Evolutionary conservation across 177 flowering plant genomes (phyloP).

Genomic region (Telopea speciosissima): DNA sequence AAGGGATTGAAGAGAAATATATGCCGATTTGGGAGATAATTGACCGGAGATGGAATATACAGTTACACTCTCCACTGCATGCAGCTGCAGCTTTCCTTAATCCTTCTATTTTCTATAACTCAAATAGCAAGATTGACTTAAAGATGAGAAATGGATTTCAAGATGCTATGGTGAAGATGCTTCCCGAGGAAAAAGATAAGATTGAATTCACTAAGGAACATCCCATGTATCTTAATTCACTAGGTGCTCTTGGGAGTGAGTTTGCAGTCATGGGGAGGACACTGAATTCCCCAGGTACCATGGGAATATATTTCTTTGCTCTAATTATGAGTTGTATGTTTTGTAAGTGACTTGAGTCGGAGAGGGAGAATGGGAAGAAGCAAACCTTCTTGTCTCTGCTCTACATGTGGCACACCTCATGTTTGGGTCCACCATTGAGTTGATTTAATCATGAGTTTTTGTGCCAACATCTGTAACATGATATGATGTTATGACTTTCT

Average conservation of each 20-base stretch:
- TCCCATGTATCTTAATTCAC: conserved; percentile 56
- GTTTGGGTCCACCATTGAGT: background rate
- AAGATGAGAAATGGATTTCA: conserved; percentile 62
- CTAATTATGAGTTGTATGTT: background rate
- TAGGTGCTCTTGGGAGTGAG: conserved; percentile 57
- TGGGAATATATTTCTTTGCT: background rate
- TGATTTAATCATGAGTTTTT: background rate
- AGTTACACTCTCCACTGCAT: conserved; percentile 40
- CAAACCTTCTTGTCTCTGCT: background rate
- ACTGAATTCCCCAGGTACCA: conserved; percentile 56
- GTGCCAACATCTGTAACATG: background rate
- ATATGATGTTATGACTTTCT: background rate
- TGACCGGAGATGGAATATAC: conserved; percentile 55
- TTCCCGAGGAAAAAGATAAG: conserved; percentile 42
- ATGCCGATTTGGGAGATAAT: conserved; percentile 60
- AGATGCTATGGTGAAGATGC: conserved; percentile 59
- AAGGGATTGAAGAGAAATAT: conserved; percentile 49
- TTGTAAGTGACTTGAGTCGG: background rate
- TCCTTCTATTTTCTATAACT: conserved; percentile 52
- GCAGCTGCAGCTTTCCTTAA: conserved; percentile 53
- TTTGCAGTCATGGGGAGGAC: conserved; percentile 65
- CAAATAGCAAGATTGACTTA: conserved; percentile 38
- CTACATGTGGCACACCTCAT: background rate
- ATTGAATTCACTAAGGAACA: conserved; percentile 53
- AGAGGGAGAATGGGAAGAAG: conserved; percentile 5